Evolutionary conservation across 495 filamentous ascomycete species (phyloP), one percentile per base, ranked within the genome.

Genomic region (Hypoxylon cercidicola): DNA sequence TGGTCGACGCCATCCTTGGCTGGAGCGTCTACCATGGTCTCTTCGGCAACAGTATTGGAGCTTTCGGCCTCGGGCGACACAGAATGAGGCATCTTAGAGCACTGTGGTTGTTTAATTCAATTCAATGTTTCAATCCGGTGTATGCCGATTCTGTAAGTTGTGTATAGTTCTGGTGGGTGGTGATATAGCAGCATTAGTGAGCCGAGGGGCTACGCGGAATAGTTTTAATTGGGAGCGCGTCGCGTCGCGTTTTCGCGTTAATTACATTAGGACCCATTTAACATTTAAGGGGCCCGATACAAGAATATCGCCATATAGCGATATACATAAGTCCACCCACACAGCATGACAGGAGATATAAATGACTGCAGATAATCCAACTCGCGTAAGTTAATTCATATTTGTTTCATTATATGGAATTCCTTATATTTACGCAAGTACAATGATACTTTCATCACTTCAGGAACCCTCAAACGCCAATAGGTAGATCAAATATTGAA

Each of bases 11-110:
- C 63, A 43, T 67, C 58, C 15, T 66, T 63, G n/a, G 41, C 46
- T 18, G 70, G 56, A 20, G 73, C 60, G 4, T 70, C 58, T 10
- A 60, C 50, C 51, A 66, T 72, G 19, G 64, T 58, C 37, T 56
- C 58, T 52, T 72, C 62, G 53, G 64, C n/a, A 49, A 70, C 32
- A 64, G 34, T 18, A 62, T 58, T 39, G 72, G 73, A 16, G 51
- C 66, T 50, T 35, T 55, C 60, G 35, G 47, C 30, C 47, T 73
- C 67, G 6, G 81, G 74, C 3, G 82, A 78, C 32, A 82, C 61
- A 15, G 84, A 83, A 66, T 87, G 83, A 54, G 84, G 83, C 84
- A 87, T 87, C 48, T 44, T 40, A 2, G 18, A 40, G n/a, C 0
- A 39, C 25, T 34, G 18, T 34, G 8, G 25, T 35, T 28, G 16